Percentiles rank a stretch among this genome's conserved stretches.
These are phyloP conservation scores for Pyrenochaeta sp. DNA, from an alignment of 2,329 filamentous ascomycete genomes.

Conservation along the genomic window DNA sequence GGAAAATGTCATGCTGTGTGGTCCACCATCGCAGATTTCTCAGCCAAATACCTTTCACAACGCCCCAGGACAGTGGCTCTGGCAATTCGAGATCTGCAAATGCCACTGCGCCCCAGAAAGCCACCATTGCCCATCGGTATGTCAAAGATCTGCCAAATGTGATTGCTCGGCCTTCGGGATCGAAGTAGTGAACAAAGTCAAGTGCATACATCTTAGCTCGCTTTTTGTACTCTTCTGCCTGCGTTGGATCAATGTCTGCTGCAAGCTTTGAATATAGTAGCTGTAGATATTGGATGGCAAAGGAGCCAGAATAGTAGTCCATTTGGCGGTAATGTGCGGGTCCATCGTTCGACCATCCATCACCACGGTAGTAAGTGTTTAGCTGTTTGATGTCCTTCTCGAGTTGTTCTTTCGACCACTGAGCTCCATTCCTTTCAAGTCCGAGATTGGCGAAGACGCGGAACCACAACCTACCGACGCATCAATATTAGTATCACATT, in stretches of 20 bases:
- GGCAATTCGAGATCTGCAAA: constrained; percentile 79
- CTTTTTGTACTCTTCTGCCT: constrained; percentile 74
- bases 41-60: constrained; percentile 78
- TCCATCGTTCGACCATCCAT: constrained; percentile 84
- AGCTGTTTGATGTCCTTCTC: constrained; percentile 80
- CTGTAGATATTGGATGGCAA: constrained; percentile 83
- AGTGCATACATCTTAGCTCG: constrained; percentile 72
- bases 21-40: constrained; percentile 84
- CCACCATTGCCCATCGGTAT: constrained; percentile 87
- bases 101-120: constrained; percentile 80
- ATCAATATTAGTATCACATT: constrained; percentile 19
- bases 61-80: constrained; percentile 76
- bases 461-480: constrained; percentile 75
- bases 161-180: constrained; percentile 73
- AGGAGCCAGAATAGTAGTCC: constrained; percentile 85
- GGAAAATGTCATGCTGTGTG: constrained; percentile 77
- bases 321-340: constrained; percentile 82
- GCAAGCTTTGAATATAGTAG: constrained; percentile 78
- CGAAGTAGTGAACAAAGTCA: constrained; percentile 80
- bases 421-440: constrained; percentile 76
- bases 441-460: constrained; percentile 84
- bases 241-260: constrained; percentile 68
- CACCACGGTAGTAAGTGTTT: constrained; percentile 82
- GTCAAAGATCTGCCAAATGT: constrained; percentile 81
- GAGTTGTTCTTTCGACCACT: constrained; percentile 73